Evolutionary conservation across 306 rosid genomes (phyloP).

Genomic region (Abrus pulchellus): DNA sequence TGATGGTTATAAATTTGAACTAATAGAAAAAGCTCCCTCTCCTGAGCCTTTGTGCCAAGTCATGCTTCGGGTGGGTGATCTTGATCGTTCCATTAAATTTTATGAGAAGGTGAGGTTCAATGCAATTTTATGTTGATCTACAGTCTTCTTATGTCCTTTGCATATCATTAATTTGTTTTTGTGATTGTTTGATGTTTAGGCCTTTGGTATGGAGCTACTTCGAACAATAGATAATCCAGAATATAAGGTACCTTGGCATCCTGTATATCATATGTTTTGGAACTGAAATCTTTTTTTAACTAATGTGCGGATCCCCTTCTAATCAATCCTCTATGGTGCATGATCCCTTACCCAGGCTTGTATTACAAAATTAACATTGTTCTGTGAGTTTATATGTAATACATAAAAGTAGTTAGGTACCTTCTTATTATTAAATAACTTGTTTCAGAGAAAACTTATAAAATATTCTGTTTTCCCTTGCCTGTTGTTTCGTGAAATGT

Average conservation of each 20-base stretch:
- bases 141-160: conserved; percentile 19
- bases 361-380: not conserved
- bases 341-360: not conserved
- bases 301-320: not conserved
- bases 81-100: conserved; percentile 87
- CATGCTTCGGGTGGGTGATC: conserved; percentile 97
- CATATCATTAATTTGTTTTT: conserved; percentile 31
- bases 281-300: not conserved
- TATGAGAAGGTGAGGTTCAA: conserved; percentile 82
- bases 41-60: conserved; percentile 96
- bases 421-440: conserved; percentile 11
- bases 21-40: conserved; percentile 84
- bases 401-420: not conserved
- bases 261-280: conserved; percentile 20
- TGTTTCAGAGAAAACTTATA: conserved; percentile 11
- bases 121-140: conserved; percentile 36
- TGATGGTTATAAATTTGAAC: conserved; percentile 92
- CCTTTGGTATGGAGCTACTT: conserved; percentile 94
- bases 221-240: conserved; percentile 85
- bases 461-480: conserved; percentile 10
- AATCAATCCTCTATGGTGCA: not conserved
- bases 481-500: conserved; percentile 1
- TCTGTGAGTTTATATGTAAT: not conserved
- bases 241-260: conserved; percentile 71
- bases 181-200: conserved; percentile 59